Conservation (phyloP, 2,329 filamentous ascomycete genomes). For the Aureobasidium mangrovei region DNA sequence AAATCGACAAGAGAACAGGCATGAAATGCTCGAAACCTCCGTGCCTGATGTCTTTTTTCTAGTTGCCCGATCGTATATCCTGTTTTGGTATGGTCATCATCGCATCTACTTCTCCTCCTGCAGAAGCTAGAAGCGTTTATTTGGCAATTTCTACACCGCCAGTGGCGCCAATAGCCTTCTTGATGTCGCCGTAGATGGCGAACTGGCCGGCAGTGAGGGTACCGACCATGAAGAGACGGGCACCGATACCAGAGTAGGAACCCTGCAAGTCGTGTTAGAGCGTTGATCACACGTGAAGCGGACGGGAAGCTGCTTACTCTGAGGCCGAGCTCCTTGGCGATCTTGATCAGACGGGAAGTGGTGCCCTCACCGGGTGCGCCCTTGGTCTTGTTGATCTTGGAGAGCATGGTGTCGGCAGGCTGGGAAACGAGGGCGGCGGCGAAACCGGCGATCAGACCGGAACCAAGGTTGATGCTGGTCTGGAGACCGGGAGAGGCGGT, state of each 20-base stretch:
- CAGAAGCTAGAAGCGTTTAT: slow-evolving; percentile 20
- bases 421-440: slow-evolving; percentile 80
- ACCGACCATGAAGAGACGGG: slow-evolving; percentile 67
- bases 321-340: slow-evolving; percentile 75
- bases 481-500: slow-evolving; percentile 58
- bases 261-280: slow-evolving; percentile 40
- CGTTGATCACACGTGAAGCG: not conserved
- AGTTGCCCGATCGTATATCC: not conserved
- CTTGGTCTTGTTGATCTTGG: slow-evolving; percentile 94
- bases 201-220: slow-evolving; percentile 74
- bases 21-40: not conserved
- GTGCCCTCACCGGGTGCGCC: slow-evolving; percentile 79
- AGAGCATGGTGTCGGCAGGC: slow-evolving; percentile 87
- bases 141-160: slow-evolving; percentile 64
- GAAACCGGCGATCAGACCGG: slow-evolving; percentile 79
- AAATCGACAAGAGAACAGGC: not conserved
- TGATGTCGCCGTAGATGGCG: slow-evolving; percentile 35
- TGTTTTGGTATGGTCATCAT: slow-evolving; percentile 6
- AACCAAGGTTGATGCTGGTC: slow-evolving; percentile 75
- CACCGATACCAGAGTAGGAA: slow-evolving; percentile 72
- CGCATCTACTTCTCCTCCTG: not conserved
- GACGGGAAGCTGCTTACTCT: slow-evolving; percentile 1
- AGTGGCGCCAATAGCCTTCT: slow-evolving; percentile 50
- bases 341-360: slow-evolving; percentile 73
- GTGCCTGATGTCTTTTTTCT: not conserved